Evolutionary conservation across 345 rosid genomes (phyloP).

Genomic region (Populus davidiana): DNA sequence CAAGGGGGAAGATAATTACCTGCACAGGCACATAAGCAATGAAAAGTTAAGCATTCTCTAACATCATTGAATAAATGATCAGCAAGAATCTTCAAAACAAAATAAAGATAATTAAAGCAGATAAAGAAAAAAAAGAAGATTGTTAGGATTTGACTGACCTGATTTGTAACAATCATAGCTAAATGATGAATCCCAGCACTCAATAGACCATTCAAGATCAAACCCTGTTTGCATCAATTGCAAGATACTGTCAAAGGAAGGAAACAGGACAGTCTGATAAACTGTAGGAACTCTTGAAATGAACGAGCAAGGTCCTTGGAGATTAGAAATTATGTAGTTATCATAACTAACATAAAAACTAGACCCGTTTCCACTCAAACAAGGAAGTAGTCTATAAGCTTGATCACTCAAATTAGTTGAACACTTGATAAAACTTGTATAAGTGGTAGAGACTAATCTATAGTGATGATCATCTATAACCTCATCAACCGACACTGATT

Average conservation of each 20-base stretch:
- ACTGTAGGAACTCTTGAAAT: slow-evolving; percentile 29
- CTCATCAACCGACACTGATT: slow-evolving; percentile 19
- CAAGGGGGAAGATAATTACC: not conserved
- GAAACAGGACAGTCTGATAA: slow-evolving; percentile 16
- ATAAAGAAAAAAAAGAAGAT: not conserved
- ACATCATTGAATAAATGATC: not conserved
- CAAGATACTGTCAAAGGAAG: slow-evolving; percentile 27
- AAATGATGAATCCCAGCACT: slow-evolving; percentile 33
- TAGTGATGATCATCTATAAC: slow-evolving; percentile 11
- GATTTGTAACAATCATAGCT: slow-evolving; percentile 13
- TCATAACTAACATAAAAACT: slow-evolving; percentile 29
- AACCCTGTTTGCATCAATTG: slow-evolving; percentile 34
- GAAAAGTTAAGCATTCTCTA: not conserved
- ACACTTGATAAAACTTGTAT: slow-evolving; percentile 33
- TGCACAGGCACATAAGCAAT: slow-evolving; percentile 4
- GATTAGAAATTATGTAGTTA: slow-evolving; percentile 4
- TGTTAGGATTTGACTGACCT: slow-evolving; percentile 1
- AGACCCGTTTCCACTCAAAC: slow-evolving; percentile 21
- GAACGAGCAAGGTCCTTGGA: slow-evolving; percentile 29
- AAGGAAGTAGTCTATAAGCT: slow-evolving; percentile 20
- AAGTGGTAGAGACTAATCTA: not conserved
- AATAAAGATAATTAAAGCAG: not conserved
- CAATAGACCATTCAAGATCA: slow-evolving; percentile 42
- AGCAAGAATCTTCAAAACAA: not conserved
- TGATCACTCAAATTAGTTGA: slow-evolving; percentile 10